A percentile compares a stretch with the other conserved stretches of the same genome.
phyloP scores from a whole-genome alignment of 139 green algal species.

The Dunaliella sp. region DNA sequence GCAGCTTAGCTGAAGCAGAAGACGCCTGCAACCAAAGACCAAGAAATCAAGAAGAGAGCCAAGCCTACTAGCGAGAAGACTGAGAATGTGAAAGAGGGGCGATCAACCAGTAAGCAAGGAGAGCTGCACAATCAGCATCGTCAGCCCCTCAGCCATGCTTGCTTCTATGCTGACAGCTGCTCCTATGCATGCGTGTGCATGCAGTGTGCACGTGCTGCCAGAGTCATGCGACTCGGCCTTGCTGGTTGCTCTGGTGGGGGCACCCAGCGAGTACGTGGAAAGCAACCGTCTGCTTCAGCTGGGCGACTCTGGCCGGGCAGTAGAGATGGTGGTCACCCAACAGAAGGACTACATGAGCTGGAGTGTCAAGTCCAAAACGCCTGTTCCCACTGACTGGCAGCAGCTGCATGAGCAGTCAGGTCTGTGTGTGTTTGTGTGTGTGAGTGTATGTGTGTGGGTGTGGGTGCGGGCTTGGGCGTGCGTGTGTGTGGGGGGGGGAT shows the following conservation, averaged over 20 bases:
- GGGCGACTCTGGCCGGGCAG: slow-evolving; percentile 7
- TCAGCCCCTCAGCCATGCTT: too few relatives aligned
- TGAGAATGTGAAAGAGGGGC: not conserved
- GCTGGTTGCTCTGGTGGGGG: slow-evolving; percentile 36
- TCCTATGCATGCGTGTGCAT: too few relatives aligned
- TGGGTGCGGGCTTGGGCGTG: not conserved
- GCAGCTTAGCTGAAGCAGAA: too few relatives aligned
- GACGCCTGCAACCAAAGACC: too few relatives aligned
- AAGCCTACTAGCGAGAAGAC: not conserved
- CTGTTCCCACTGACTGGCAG: slow-evolving; percentile 20
- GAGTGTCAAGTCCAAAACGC: not conserved
- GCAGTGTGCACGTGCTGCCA: slow-evolving; percentile 46
- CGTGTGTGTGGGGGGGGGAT: not conserved
- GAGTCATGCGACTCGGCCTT: slow-evolving; percentile 33
- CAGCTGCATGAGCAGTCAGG: slow-evolving; percentile 22
- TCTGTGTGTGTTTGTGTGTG: not conserved
- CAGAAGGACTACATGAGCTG: slow-evolving; percentile 24
- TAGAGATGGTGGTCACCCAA: slow-evolving; percentile 13
- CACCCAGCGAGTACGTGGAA: slow-evolving; percentile 26
- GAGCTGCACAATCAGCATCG: not conserved
- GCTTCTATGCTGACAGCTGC: too few relatives aligned
- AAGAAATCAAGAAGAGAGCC: too few relatives aligned
- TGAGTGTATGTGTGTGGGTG: not conserved
- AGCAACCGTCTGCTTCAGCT: slow-evolving; percentile 28
- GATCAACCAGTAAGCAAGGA: not conserved